A percentile compares a stretch with the other conserved stretches of the same genome.
Conservation (phyloP, 1,284 basidiomycete species). For the Ustilago loliicola region DNA sequence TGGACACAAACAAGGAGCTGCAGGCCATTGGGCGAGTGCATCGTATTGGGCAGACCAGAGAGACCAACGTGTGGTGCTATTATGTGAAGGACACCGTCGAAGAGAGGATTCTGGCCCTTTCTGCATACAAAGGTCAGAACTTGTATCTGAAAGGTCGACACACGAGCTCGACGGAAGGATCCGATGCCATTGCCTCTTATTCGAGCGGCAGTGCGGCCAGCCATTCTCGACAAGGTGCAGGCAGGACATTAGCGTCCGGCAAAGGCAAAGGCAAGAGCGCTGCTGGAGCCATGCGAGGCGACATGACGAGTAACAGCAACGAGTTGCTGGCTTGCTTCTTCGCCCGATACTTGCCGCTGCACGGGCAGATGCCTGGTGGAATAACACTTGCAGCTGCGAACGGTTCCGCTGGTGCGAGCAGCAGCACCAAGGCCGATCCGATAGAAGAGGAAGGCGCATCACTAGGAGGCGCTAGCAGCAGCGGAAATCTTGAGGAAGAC, state of each 20-base stretch:
- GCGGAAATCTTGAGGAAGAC: neutral
- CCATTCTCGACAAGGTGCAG: conserved; percentile 31
- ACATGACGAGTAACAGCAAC: conserved; percentile 48
- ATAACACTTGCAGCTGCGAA: neutral
- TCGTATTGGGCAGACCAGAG: conserved; percentile 65
- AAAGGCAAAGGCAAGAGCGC: conserved; percentile 23
- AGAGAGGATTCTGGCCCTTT: conserved; percentile 55
- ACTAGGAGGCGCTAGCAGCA: neutral
- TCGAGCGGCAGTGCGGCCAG: conserved; percentile 29
- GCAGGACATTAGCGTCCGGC: conserved; percentile 34
- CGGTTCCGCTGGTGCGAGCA: neutral
- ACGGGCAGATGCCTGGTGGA: neutral
- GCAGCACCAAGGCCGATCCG: neutral
- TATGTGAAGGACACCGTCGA: conserved; percentile 65
- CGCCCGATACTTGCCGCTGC: conserved; percentile 27
- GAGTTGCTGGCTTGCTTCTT: conserved; percentile 62
- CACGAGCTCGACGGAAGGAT: conserved; percentile 27
- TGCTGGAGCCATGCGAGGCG: conserved; percentile 41
- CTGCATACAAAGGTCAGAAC: conserved; percentile 53
- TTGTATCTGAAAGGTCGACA: conserved; percentile 52
- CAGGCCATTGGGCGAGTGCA: conserved; percentile 67
- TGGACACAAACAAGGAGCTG: conserved; percentile 63
- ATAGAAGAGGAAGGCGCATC: neutral
- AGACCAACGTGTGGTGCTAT: conserved; percentile 62
- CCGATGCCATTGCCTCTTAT: conserved; percentile 2